Percentiles rank a stretch among this genome's conserved stretches.
These are phyloP conservation scores for Talaromyces sp. DNA, from an alignment of 2,329 filamentous ascomycete species.

Conservation along the genomic window DNA sequence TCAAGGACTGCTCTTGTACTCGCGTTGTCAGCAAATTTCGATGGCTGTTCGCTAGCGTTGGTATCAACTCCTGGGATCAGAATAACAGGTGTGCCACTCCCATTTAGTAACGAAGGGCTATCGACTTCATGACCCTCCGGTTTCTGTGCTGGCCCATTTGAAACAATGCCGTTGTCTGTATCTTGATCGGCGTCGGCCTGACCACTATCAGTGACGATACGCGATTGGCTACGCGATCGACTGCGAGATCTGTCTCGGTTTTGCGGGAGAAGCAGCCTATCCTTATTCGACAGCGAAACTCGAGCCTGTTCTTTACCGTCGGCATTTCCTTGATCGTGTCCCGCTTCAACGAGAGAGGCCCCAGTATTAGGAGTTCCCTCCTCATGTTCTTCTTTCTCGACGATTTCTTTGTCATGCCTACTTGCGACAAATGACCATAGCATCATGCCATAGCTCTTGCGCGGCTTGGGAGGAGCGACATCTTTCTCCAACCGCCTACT, in stretches of 20 bases:
- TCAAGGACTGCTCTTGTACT: constrained; percentile 22
- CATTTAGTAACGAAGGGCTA: background rate
- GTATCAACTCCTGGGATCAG: constrained; percentile 3
- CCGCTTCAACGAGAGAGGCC: constrained; percentile 21
- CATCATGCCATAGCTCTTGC: constrained; percentile 67
- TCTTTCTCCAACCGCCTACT: constrained; percentile 50
- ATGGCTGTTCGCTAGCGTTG: background rate
- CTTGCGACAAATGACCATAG: constrained; percentile 86
- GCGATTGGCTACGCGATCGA: constrained; percentile 9
- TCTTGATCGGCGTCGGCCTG: constrained; percentile 13
- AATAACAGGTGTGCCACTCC: background rate
- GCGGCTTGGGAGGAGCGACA: constrained; percentile 21
- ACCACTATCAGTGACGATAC: constrained; percentile 18
- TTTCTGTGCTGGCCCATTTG: background rate
- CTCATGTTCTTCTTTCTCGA: constrained; percentile 35
- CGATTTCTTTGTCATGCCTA: constrained; percentile 74
- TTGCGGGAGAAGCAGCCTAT: background rate
- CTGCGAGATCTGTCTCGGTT: background rate
- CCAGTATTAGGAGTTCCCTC: constrained; percentile 17
- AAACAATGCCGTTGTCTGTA: background rate
- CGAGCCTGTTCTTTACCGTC: constrained; percentile 1
- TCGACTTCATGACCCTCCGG: background rate
- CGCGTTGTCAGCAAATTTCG: constrained; percentile 16
- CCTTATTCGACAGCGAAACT: background rate
- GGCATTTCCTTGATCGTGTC: constrained; percentile 13